Evolutionary conservation across 202 grass and related monocot genomes (phyloP).

Genomic region (Hordeum pubiflorum): DNA sequence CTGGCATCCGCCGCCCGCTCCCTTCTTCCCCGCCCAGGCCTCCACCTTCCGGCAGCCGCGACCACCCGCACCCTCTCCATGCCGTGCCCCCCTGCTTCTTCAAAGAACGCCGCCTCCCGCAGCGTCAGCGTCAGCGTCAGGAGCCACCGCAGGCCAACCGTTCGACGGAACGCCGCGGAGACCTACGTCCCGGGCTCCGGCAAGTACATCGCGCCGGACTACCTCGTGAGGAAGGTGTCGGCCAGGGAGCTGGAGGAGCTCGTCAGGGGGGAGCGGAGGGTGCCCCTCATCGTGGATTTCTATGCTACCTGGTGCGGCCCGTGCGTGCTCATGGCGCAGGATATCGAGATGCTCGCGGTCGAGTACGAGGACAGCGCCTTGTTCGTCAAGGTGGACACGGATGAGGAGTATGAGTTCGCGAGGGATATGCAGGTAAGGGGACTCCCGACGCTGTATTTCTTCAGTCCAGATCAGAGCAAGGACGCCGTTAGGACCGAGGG

Average conservation of each 20-base stretch:
- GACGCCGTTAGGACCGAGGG: constrained; percentile 80
- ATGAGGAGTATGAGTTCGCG: constrained; percentile 83
- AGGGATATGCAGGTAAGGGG: constrained; percentile 96
- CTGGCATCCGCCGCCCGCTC: background rate
- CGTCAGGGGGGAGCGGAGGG: constrained; percentile 46
- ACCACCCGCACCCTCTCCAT: background rate
- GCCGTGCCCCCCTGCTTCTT: background rate
- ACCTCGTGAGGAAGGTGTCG: constrained; percentile 75
- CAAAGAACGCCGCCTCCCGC: background rate
- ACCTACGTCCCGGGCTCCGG: constrained; percentile 40
- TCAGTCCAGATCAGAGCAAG: constrained; percentile 72
- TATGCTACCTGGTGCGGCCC: constrained; percentile 92
- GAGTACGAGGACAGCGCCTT: constrained; percentile 64
- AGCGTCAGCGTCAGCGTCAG: background rate
- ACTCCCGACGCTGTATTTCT: constrained; percentile 82
- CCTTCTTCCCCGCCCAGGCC: background rate
- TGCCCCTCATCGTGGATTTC: constrained; percentile 75
- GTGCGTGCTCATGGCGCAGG: constrained; percentile 63
- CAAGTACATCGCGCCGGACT: constrained; percentile 48
- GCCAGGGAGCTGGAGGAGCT: constrained; percentile 65
- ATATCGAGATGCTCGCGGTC: constrained; percentile 73
- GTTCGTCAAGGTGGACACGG: constrained; percentile 87
- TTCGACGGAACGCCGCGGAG: constrained; percentile 35
- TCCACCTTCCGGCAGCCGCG: background rate
- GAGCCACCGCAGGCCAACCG: background rate